These are phyloP conservation scores for Taphrina sp. DNA, from an alignment of 1,139 yeast species.

Conservation along the genomic window DNA sequence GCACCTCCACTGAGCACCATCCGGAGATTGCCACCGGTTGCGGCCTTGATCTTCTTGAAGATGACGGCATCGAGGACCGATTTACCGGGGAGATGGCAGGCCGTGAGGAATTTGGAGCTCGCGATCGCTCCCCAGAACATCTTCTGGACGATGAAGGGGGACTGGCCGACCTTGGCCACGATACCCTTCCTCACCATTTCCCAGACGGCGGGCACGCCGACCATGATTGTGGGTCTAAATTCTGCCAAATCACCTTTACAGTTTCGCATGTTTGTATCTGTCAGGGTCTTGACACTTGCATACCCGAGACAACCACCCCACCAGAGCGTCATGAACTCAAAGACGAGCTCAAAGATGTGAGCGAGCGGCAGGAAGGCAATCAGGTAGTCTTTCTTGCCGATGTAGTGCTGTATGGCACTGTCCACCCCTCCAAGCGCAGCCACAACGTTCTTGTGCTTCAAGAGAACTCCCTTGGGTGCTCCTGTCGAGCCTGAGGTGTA, in stretches of 20 bases:
- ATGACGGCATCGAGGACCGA: conserved; percentile 62
- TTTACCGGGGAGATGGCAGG: conserved; percentile 72
- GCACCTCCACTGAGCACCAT: conserved; percentile 89
- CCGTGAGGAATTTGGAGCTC: conserved; percentile 62
- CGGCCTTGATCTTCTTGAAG: conserved; percentile 85
- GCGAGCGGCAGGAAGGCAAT: conserved; percentile 93
- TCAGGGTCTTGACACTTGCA: conserved; percentile 87
- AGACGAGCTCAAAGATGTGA: conserved; percentile 88
- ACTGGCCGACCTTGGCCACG: conserved; percentile 65
- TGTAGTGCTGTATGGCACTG: conserved; percentile 55
- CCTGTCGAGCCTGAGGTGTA: conserved; percentile 99
- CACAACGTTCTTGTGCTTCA: conserved; percentile 71
- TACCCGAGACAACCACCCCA: conserved; percentile 94
- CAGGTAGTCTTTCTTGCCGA: conserved; percentile 61
- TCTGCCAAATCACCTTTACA: conserved; percentile 85
- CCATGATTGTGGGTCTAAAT: conserved; percentile 90
- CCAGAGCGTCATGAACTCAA: conserved; percentile 73
- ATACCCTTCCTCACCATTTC: conserved; percentile 94
- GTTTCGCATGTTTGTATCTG: conserved; percentile 76
- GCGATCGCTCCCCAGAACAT: conserved; percentile 86
- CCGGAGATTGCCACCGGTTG: conserved; percentile 88
- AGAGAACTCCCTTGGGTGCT: conserved; percentile 92
- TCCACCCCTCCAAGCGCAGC: conserved; percentile 85
- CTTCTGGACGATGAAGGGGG: conserved; percentile 68
- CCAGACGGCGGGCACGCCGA: conserved; percentile 99